phyloP scores from a whole-genome alignment of 371 early-diverging fungal genomes.

The Dinochytrium kinnereticum region DNA sequence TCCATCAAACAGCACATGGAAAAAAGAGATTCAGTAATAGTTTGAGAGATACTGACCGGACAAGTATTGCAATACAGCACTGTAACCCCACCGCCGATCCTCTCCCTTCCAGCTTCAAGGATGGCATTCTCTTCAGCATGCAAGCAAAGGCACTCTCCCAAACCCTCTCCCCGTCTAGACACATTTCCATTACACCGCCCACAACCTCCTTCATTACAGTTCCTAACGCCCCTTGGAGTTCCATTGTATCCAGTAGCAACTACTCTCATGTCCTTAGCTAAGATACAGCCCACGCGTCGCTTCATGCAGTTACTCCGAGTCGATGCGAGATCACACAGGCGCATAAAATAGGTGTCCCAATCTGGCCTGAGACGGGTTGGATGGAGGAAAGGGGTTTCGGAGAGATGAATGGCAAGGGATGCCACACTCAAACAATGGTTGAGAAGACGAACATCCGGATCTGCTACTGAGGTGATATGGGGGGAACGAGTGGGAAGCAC shows the following conservation, averaged over 20 bases:
- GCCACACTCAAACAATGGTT: conserved; percentile 57
- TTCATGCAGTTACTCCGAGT: conserved; percentile 81
- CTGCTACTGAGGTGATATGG: too few species aligned
- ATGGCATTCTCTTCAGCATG: conserved; percentile 99
- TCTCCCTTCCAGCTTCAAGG: conserved; percentile 89
- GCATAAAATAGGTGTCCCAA: conserved; percentile 98
- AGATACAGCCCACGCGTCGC: conserved; percentile 94
- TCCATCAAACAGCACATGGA: conserved; percentile 18
- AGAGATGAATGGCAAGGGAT: conserved; percentile 52
- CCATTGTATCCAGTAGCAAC: conserved; percentile 99
- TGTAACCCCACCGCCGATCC: conserved; percentile 62
- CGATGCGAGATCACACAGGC: conserved; percentile 84
- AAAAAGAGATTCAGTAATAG: conserved; percentile 14
- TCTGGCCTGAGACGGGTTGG: conserved; percentile 79
- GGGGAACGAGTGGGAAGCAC: too few species aligned
- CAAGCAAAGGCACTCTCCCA: conserved; percentile 94
- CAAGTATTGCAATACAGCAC: conserved; percentile 92
- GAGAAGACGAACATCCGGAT: conserved; percentile 61
- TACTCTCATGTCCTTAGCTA: conserved; percentile 88
- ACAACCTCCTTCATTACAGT: conserved; percentile 97
- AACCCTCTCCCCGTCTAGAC: conserved; percentile 72
- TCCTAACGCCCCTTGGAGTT: conserved; percentile 86
- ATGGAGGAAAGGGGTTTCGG: conserved; percentile 65
- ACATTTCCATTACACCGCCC: conserved; percentile 79
- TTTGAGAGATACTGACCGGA: conserved; percentile 54